phyloP scores from a whole-genome alignment of 2,329 filamentous ascomycete genomes.

The Penicillium corylophilum region DNA sequence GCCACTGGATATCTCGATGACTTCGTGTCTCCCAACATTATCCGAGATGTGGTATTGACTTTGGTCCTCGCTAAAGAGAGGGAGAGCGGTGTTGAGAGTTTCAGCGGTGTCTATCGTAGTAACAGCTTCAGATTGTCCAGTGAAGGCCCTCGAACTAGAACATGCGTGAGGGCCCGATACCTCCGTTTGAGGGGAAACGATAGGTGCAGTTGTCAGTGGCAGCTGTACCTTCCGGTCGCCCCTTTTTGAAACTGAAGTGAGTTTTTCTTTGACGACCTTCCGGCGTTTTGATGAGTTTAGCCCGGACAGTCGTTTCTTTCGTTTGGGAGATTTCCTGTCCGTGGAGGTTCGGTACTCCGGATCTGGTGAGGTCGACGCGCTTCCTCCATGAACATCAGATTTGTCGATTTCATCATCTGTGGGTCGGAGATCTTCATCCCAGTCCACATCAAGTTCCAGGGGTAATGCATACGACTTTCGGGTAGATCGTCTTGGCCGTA shows the following conservation, averaged over 20 bases:
- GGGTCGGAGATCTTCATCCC: slow-evolving; percentile 32
- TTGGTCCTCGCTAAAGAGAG: not conserved
- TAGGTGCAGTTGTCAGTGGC: slow-evolving; percentile 4
- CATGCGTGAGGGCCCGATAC: not conserved
- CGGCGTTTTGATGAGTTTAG: slow-evolving; percentile 10
- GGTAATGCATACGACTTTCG: slow-evolving; percentile 19
- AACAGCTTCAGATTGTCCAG: not conserved
- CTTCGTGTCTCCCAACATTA: not conserved
- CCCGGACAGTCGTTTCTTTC: slow-evolving; percentile 6
- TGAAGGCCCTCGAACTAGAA: not conserved
- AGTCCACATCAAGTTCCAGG: slow-evolving; percentile 24
- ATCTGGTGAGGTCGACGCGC: slow-evolving; percentile 19
- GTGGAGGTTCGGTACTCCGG: not conserved
- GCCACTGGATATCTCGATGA: slow-evolving; percentile 14
- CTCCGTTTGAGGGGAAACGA: not conserved
- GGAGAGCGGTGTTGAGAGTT: not conserved
- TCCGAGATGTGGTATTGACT: not conserved
- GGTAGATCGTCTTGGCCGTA: slow-evolving; percentile 11
- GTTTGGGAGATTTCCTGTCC: not conserved
- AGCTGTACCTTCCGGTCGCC: slow-evolving; percentile 1
- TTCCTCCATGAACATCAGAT: slow-evolving; percentile 5
- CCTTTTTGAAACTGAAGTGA: not conserved
- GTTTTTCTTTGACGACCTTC: slow-evolving; percentile 1
- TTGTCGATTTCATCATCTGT: slow-evolving; percentile 19
- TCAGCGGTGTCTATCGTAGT: not conserved